Base-by-base conservation (phyloP, 352 stramenopile genomes). In the Elongisporangium senticosum region DNA sequence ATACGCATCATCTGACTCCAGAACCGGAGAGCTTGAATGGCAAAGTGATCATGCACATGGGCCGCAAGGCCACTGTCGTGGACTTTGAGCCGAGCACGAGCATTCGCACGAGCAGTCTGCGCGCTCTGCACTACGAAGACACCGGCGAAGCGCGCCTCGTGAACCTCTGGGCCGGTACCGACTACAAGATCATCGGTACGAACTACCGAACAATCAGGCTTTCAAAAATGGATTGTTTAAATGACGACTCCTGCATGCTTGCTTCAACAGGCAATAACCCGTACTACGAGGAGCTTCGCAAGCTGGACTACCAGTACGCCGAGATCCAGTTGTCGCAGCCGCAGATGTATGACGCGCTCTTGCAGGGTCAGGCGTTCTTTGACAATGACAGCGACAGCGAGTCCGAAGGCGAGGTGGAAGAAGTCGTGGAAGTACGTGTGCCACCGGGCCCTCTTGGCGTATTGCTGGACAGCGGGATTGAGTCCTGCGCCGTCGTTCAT, bases 1-100 rank as follows among this genome's bases (percentile, higher is more conserved):
- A 43, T 17, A 17, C 33, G 33, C 33, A 37, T 50, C 39, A 23
- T 47, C 49, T 17, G 28, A 33, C 19, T 65, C 21, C 43, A 89
- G 83, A 93, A 55, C 83, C 83, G 22, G 83, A 93, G 58, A 86
- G 73, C 52, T 65, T 93, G 6, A 93, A 93, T 47, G 83, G 83
- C 22, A 80, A 86, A 55, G 69, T 86, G 17, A 89, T 93, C 26
- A 64, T 72, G 21, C 81, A 90, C 62, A 61, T 90, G 13, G 83
- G 81, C 3, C 77, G 82, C 26, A 79, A 77, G 59, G 83, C 81
- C 26, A 90, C 81, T 5, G 79, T 93, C 63, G 83, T 93, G 59
- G 84, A 89, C 64, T 93, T 90, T 59, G 80, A 90, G 65, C 83
- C 79, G 1, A 89, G 71, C 59, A 90, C 81, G 23, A 82, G 75